Conservation (phyloP, 768 basidiomycete species). For the Russula sp. region DNA sequence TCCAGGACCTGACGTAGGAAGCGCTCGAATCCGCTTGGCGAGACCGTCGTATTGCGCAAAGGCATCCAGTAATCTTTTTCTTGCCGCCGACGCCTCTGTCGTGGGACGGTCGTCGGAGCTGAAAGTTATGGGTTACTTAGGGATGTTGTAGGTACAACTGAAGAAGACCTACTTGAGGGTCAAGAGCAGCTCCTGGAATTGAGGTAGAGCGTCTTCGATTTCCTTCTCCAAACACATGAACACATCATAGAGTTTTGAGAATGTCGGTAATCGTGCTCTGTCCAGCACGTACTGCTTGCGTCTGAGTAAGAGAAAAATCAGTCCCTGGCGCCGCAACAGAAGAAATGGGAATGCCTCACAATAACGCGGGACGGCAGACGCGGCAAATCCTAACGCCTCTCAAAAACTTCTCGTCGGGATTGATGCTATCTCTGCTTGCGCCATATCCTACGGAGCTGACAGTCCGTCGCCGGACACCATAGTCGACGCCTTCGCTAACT, state of each 20-base stretch:
- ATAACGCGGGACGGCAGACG: slow-evolving; percentile 72
- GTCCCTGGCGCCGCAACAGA: not conserved
- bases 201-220: slow-evolving; percentile 83
- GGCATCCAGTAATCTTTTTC: slow-evolving; percentile 79
- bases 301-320: slow-evolving; percentile 40
- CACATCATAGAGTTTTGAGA: slow-evolving; percentile 41
- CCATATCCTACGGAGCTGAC: slow-evolving; percentile 33
- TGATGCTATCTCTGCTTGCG: slow-evolving; percentile 37
- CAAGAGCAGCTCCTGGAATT: slow-evolving; percentile 82
- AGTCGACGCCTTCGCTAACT: slow-evolving; percentile 79
- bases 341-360: slow-evolving; percentile 50
- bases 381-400: slow-evolving; percentile 87
- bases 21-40: slow-evolving; percentile 74
- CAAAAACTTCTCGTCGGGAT: slow-evolving; percentile 78
- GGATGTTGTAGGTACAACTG: slow-evolving; percentile 31
- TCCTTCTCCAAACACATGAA: slow-evolving; percentile 79
- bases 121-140: slow-evolving; percentile 31
- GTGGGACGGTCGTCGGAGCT: slow-evolving; percentile 52
- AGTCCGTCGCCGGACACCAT: slow-evolving; percentile 62
- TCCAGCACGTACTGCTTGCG: slow-evolving; percentile 79
- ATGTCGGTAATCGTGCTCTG: slow-evolving; percentile 14
- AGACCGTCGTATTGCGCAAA: slow-evolving; percentile 89
- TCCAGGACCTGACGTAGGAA: slow-evolving; percentile 61
- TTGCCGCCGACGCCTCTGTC: slow-evolving; percentile 63
- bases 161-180: slow-evolving; percentile 54